These are phyloP conservation scores for Globisporangium acanthophoron DNA, from an alignment of 352 stramenopile species.

Conservation along the genomic window DNA sequence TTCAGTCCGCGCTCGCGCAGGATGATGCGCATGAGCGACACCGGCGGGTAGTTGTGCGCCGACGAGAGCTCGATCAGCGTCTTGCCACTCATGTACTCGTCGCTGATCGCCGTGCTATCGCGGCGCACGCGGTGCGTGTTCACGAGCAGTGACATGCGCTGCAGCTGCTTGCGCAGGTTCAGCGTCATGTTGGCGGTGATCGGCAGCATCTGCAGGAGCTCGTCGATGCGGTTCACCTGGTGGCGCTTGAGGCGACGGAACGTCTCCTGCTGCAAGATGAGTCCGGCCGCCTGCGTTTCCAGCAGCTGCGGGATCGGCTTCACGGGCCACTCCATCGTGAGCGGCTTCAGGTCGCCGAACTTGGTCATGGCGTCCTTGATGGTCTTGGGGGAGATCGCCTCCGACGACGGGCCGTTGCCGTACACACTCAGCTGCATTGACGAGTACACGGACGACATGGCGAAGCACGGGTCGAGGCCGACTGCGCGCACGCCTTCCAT, in stretches of 20 bases:
- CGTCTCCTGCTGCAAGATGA: slow-evolving; percentile 81
- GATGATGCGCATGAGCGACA: slow-evolving; percentile 83
- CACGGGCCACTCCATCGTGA: slow-evolving; percentile 62
- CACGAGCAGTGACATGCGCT: slow-evolving; percentile 82
- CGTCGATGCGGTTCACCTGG: slow-evolving; percentile 80
- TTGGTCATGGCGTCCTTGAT: slow-evolving; percentile 46
- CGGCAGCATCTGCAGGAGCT: slow-evolving; percentile 75
- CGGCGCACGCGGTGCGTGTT: slow-evolving; percentile 80
- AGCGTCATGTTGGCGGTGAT: slow-evolving; percentile 87
- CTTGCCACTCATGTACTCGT: slow-evolving; percentile 69
- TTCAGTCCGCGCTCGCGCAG: slow-evolving; percentile 58
- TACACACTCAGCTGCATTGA: slow-evolving; percentile 77
- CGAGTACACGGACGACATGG: slow-evolving; percentile 80
- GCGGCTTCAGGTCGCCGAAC: slow-evolving; percentile 53
- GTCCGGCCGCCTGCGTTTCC: slow-evolving; percentile 71
- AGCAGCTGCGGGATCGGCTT: slow-evolving; percentile 76
- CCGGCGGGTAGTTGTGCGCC: slow-evolving; percentile 75
- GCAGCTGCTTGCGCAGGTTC: slow-evolving; percentile 79
- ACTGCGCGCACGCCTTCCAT: slow-evolving; percentile 85
- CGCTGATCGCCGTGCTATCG: slow-evolving; percentile 45
- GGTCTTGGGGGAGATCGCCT: slow-evolving; percentile 39
- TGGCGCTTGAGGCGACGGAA: slow-evolving; percentile 80
- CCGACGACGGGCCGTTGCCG: slow-evolving; percentile 49
- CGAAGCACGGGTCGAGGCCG: slow-evolving; percentile 78
- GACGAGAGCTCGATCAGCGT: slow-evolving; percentile 73